Evolutionary conservation across 352 stramenopile species (phyloP).

Genomic region (Thraustotheca clavata): DNA sequence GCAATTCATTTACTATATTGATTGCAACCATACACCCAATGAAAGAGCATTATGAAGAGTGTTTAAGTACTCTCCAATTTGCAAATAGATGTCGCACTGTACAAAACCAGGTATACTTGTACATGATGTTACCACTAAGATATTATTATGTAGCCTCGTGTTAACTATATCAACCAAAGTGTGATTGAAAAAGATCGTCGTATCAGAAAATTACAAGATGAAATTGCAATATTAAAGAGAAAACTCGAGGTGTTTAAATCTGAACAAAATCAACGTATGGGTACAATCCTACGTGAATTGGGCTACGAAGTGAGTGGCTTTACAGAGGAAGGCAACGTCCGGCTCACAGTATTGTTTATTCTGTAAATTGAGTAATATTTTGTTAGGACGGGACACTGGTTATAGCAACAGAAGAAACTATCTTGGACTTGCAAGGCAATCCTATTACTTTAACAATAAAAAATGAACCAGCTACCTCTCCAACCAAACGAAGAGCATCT

Average conservation of each 20-base stretch:
- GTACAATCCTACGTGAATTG: constrained; percentile 57
- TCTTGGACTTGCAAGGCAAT: constrained; percentile 15
- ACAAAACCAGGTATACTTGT: constrained; percentile 79
- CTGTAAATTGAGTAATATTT: neutral
- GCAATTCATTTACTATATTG: constrained; percentile 80
- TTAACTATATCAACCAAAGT: constrained; percentile 80
- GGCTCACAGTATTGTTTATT: constrained; percentile 47
- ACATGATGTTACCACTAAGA: neutral
- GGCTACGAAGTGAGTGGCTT: constrained; percentile 76
- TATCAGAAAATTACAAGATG: constrained; percentile 76
- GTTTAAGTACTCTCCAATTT: constrained; percentile 85
- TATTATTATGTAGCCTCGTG: constrained; percentile 33
- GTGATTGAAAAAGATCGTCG: constrained; percentile 77
- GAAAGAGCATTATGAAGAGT: constrained; percentile 87
- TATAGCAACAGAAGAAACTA: neutral
- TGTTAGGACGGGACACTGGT: constrained; percentile 57
- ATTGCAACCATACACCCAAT: constrained; percentile 84
- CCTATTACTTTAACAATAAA: neutral
- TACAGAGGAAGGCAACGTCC: constrained; percentile 67
- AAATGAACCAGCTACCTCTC: constrained; percentile 14
- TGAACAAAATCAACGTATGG: constrained; percentile 75
- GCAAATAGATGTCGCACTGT: constrained; percentile 86
- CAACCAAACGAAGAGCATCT: neutral
- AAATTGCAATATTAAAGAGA: constrained; percentile 43
- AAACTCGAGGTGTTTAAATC: constrained; percentile 54